Percentiles rank a stretch among this genome's conserved stretches.
Evolutionary conservation across 306 rosid genomes (phyloP).

Genomic region (Medicago ruthenica): DNA sequence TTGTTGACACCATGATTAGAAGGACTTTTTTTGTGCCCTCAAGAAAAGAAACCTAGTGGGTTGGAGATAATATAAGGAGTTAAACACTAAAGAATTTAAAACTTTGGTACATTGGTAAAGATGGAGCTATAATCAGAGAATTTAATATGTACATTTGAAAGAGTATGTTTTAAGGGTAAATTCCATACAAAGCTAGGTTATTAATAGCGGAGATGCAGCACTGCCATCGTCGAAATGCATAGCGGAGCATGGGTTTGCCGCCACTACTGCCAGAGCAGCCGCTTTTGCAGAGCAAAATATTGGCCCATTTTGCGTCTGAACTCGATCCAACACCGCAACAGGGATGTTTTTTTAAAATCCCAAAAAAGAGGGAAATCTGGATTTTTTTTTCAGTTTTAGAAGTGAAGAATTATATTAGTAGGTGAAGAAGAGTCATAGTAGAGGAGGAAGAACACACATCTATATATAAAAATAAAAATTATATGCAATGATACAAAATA

Average conservation of each 20-base stretch:
- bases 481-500: too few species aligned
- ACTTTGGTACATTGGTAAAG: conserved; percentile 3
- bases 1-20: conserved; percentile 24
- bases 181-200: not conserved
- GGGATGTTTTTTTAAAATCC: too few species aligned
- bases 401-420: too few species aligned
- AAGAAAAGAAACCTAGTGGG: conserved; percentile 27
- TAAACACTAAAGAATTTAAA: not conserved
- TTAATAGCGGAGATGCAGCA: not conserved
- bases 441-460: not conserved
- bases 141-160: not conserved
- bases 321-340: too few species aligned
- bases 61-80: conserved; percentile 13
- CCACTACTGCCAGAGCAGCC: not conserved
- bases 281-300: not conserved
- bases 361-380: too few species aligned
- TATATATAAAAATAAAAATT: too few species aligned
- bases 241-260: not conserved
- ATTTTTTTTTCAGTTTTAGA: too few species aligned
- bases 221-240: not conserved
- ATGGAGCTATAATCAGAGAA: conserved; percentile 2
- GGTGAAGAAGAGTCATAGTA: not conserved
- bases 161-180: conserved; percentile 10
- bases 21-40: conserved; percentile 26
- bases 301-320: too few species aligned